These are phyloP conservation scores for Anthracocystis panici-leucophaei DNA, from an alignment of 1,284 basidiomycete species.

Conservation along the genomic window DNA sequence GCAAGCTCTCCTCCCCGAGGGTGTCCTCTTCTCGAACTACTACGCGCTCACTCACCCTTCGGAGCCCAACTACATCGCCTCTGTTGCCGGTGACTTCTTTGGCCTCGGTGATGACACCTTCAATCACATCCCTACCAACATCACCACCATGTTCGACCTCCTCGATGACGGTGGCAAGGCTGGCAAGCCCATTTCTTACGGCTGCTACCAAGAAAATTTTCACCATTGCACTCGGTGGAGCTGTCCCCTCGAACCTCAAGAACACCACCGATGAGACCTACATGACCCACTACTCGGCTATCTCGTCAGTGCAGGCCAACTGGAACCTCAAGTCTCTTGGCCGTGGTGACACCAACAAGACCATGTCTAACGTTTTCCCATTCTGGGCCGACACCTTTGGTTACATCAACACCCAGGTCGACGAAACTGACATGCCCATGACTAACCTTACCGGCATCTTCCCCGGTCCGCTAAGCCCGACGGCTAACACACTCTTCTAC, in stretches of 20 bases:
- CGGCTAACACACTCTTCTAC: constrained; percentile 62
- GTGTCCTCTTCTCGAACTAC: constrained; percentile 73
- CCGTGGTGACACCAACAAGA: constrained; percentile 61
- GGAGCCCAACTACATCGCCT: constrained; percentile 74
- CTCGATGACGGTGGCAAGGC: constrained; percentile 74
- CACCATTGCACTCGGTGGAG: constrained; percentile 55
- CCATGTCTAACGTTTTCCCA: constrained; percentile 73
- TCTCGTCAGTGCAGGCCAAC: constrained; percentile 77
- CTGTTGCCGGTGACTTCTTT: constrained; percentile 75
- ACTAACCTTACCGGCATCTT: constrained; percentile 69
- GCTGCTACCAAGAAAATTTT: constrained; percentile 72
- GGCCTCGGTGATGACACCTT: constrained; percentile 74
- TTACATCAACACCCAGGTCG: constrained; percentile 56
- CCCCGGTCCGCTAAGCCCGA: constrained; percentile 60
- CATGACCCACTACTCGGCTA: constrained; percentile 76
- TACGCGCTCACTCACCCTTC: constrained; percentile 75
- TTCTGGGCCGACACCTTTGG: constrained; percentile 72
- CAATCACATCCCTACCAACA: constrained; percentile 70
- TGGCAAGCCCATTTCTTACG: constrained; percentile 70
- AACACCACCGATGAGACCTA: constrained; percentile 54
- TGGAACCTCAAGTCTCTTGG: constrained; percentile 70
- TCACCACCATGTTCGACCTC: constrained; percentile 77
- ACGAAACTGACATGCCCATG: constrained; percentile 49
- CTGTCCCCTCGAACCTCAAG: constrained; percentile 37
- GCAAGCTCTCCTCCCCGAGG: constrained; percentile 71